Percentiles rank a stretch among this genome's conserved stretches.
Evolutionary conservation across 495 filamentous ascomycete species (phyloP).

Genomic region (Penicillium crystallinum): DNA sequence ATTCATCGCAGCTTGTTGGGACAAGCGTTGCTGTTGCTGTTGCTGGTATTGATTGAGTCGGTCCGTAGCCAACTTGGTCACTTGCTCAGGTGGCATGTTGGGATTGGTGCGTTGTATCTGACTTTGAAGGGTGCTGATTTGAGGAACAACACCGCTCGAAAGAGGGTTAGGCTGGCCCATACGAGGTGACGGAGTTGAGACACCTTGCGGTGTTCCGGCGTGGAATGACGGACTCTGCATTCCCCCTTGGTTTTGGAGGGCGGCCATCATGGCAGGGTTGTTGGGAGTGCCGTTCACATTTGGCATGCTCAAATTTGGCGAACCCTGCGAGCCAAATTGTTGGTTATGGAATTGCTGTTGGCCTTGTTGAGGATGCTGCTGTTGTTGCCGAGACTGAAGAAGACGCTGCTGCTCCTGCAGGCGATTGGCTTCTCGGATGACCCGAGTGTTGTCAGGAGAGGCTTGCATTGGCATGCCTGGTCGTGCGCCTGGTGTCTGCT

Average conservation of each 20-base stretch:
- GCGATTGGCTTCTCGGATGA: slow-evolving; percentile 56
- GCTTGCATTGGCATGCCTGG: slow-evolving; percentile 54
- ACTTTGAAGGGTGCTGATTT: slow-evolving; percentile 47
- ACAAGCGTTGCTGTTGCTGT: slow-evolving; percentile 49
- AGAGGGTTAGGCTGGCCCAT: slow-evolving; percentile 48
- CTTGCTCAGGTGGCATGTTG: slow-evolving; percentile 51
- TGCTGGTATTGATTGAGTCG: slow-evolving; percentile 51
- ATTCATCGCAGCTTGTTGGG: slow-evolving; percentile 57
- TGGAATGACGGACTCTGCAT: slow-evolving; percentile 49
- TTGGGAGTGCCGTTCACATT: slow-evolving; percentile 51
- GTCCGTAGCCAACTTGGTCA: slow-evolving; percentile 57
- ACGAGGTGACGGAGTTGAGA: slow-evolving; percentile 48
- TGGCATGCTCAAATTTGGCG: slow-evolving; percentile 37
- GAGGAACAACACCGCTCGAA: slow-evolving; percentile 50
- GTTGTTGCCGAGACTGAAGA: slow-evolving; percentile 60
- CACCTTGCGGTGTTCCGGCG: slow-evolving; percentile 36
- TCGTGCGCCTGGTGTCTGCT: slow-evolving; percentile 52
- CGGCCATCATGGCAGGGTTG: slow-evolving; percentile 48
- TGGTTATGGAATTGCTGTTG: slow-evolving; percentile 41
- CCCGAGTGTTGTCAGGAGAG: slow-evolving; percentile 47
- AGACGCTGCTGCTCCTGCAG: slow-evolving; percentile 62
- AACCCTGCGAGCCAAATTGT: slow-evolving; percentile 40
- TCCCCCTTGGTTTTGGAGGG: slow-evolving; percentile 45
- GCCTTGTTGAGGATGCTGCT: slow-evolving; percentile 41
- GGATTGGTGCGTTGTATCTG: slow-evolving; percentile 52